These are phyloP conservation scores for Graphilbum ipis-grandicollis DNA, from an alignment of 2,329 filamentous ascomycete species.

Conservation along the genomic window DNA sequence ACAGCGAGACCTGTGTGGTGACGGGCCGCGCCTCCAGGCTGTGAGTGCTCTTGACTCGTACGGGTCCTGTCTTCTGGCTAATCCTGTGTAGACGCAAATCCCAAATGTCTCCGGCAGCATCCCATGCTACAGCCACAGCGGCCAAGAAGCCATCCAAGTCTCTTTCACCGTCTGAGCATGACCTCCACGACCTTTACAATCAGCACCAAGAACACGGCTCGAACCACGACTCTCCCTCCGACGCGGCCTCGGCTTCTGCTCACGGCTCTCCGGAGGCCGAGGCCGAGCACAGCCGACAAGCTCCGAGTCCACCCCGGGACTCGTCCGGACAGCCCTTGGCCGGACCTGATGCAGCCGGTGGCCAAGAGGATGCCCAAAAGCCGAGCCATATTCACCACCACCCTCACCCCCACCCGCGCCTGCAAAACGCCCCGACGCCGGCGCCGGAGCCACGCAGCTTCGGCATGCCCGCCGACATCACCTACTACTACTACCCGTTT, in stretches of 20 bases:
- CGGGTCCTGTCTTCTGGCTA: too few species aligned
- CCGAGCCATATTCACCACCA: too few species aligned
- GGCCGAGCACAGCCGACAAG: too few species aligned
- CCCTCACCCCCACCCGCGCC: too few species aligned
- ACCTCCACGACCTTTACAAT: neutral
- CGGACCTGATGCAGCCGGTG: neutral
- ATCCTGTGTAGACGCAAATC: too few species aligned
- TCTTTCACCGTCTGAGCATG: neutral
- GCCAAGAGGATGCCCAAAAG: neutral
- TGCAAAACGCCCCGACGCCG: too few species aligned
- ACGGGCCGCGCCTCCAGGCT: constrained; percentile 6
- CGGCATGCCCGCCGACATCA: constrained; percentile 6
- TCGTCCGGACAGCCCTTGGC: neutral
- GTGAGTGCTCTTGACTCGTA: constrained; percentile 4
- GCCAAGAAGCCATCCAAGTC: neutral
- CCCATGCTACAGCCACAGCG: neutral
- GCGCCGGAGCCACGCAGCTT: too few species aligned
- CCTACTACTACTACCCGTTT: constrained; percentile 26
- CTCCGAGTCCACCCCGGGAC: too few species aligned
- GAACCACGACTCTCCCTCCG: neutral
- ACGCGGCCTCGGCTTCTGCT: neutral
- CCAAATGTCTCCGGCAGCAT: too few species aligned
- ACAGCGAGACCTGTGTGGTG: constrained; percentile 22
- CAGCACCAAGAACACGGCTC: constrained; percentile 1
- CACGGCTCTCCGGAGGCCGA: neutral